Base-by-base conservation (phyloP, 495 filamentous ascomycete genomes). In the Aspergillus hancockii region DNA sequence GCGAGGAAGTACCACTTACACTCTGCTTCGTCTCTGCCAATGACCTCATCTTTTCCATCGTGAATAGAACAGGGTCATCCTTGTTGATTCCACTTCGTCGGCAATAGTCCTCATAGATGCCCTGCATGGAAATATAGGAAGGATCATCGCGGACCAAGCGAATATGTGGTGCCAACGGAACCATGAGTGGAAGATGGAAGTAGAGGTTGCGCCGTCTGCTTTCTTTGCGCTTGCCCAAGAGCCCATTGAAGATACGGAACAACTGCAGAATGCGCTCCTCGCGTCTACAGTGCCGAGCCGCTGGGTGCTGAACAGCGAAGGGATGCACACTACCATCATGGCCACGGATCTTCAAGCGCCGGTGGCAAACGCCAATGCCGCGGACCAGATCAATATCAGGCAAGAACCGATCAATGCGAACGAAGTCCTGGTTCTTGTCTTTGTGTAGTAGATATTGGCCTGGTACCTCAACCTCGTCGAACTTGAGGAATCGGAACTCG, bases 391-490 rank as follows among this genome's bases (percentile, higher is more conserved):
- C 92, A 32, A 99, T 92, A 67, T 91, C 88, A 13, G 95, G 92
- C 67, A 98, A 73, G 84, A 99, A 97, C 30, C 93, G 87, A 68
- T 99, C 95, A 58, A 99, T 97, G 28, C 91, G 88, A 57, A 98
- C 86, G 67, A 99, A 98, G 69, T 98, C 95, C 65, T 94, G 90
- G 68, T 98, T 98, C 82, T 98, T 98, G 69, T 99, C 95, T 67
- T 92, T 92, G 71, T 96, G 95, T 63, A 93, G 84, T 49, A 99
- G 79, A 69, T 99, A 99, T 72, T 99, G 95, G 2, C 95, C 95
- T 0, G 95, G 95, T 46, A 99, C 86, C 74, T 99, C 95, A 45
- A 99, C 93, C 61, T 98, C 95, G 70, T 99, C 95, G 63, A 98
- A 97, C 69, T 97, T 97, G 67, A 92, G 87, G 78, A 96, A 98